Evolutionary conservation across 495 filamentous ascomycete species (phyloP), one percentile per base, ranked within the genome.

Genomic region (Neurospora sp.): DNA sequence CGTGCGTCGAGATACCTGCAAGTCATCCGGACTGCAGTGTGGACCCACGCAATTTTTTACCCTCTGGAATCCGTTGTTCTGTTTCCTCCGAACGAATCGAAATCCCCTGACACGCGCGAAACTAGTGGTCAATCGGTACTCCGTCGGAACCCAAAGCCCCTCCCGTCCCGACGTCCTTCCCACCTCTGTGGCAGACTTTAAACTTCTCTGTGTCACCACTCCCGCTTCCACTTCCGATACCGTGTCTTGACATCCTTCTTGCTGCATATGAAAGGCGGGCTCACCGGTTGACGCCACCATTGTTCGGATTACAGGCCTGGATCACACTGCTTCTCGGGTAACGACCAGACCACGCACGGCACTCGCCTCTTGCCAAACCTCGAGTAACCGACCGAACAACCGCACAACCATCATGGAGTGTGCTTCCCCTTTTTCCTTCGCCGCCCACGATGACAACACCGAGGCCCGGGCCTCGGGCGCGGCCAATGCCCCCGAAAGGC

Each of bases 361-460:
- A 65, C 53, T 65, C 53, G 53, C 53, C 27, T 65, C 53, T 65
- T 65, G 53, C 53, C 53, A 65, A 65, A 65, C 53, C 53, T 61
- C 53, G 53, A 65, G 53, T 65, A 16, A 65, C 53, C 53, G 53
- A 65, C 53, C 53, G 53, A 65, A 65, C 53, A 37, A 35, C 53
- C 27, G 27, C 53, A 65, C 53, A 27, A 78, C 76, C 73, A 75
- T 6, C 35, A 37, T 81, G 75, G 78, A 82, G 22, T 79, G 77
- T 65, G 61, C 73, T 37, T 42, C 74, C 40, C 79, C 82, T 4
- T 84, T 83, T 48, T 75, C 78, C 37, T 80, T 84, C 71, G 73
- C 73, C 70, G 72, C 81, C 53, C 78, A 76, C 70, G 81, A 84
- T 48, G 82, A 84, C 69, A 72, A 74, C n/a, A 8, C 75, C 6